phyloP scores from a whole-genome alignment of 768 basidiomycete species.

The Saitozyma podzolica region DNA sequence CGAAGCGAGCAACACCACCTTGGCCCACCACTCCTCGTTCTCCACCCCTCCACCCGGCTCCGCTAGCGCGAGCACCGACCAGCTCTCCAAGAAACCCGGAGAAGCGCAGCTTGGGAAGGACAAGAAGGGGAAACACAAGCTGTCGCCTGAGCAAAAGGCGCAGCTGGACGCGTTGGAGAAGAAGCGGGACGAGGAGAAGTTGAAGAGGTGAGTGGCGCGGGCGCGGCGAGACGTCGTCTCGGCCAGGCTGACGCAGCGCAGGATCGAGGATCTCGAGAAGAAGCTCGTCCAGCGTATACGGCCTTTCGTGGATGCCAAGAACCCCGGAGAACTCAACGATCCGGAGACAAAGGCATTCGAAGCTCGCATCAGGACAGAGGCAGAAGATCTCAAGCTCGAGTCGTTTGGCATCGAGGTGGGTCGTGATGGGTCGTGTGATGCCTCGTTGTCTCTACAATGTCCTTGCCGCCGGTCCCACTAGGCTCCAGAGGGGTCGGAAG shows the following conservation, averaged over 20 bases:
- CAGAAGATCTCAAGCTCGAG: conserved; percentile 93
- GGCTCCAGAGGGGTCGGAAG: too few species aligned
- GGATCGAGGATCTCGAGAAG: conserved; percentile 69
- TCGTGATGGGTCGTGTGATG: conserved; percentile 2
- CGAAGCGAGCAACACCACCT: conserved; percentile 22
- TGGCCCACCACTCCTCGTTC: conserved; percentile 25
- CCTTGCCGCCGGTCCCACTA: too few species aligned
- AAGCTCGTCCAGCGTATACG: conserved; percentile 83
- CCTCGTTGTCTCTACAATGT: not conserved
- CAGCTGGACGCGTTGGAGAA: conserved; percentile 79
- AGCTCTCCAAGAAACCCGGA: conserved; percentile 31
- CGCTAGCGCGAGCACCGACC: conserved; percentile 17
- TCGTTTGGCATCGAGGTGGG: conserved; percentile 93
- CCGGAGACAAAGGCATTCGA: conserved; percentile 79
- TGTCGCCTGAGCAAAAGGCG: conserved; percentile 79
- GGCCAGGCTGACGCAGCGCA: conserved; percentile 30
- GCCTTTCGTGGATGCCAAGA: conserved; percentile 86
- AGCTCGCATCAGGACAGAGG: conserved; percentile 73
- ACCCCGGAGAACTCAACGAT: conserved; percentile 66
- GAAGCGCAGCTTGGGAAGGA: conserved; percentile 18
- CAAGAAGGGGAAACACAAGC: conserved; percentile 55
- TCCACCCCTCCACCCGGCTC: conserved; percentile 19
- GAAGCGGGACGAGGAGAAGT: conserved; percentile 66
- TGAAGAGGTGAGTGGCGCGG: conserved; percentile 33
- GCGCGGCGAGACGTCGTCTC: not conserved